Evolutionary conservation across 352 stramenopile genomes (phyloP), one percentile per base, ranked within the genome.

Genomic region (Phytophthora pseudosyringae): DNA sequence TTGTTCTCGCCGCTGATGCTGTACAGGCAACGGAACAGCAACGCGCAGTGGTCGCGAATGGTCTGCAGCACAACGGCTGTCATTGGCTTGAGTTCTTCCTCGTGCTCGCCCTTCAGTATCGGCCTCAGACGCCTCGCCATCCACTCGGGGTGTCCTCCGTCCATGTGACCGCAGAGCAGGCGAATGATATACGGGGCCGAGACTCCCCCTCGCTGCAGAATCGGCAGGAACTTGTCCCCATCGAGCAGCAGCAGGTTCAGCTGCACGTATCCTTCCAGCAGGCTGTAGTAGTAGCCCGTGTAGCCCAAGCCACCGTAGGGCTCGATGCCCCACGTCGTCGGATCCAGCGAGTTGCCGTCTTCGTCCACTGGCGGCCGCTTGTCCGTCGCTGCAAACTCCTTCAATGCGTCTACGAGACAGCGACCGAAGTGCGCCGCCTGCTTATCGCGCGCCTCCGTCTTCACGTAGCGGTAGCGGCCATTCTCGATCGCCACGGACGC

Each of bases 181-280:
- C 15, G 2, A 21, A 72, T 41, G 18, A 48, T 56, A 43, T 68
- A 51, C 45, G 50, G 53, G 16, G 39, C 26, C 8, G 12, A 40
- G 15, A 49, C 40, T 4, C 4, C 2, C 39, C 58, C 51, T 45
- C 40, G 45, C 50, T 72, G 64, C 11, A 77, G n/a, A 43, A 76
- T 60, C 0, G 53, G 44, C 33, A 67, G 41, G 18, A 71, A 72
- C 38, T 50, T 58, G 32, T 71, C 45, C 16, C 56, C 38, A 28
- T 78, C 68, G 43, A 59, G 50, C 29, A 80, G 65, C 28, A 75
- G 36, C 39, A 80, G 40, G 25, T 80, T 80, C 39, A 80, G 53
- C 18, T 67, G 35, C 28, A 78, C 56, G 54, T 80, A 80, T 8
- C 68, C 63, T 16, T 47, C 15, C 15, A 74, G 12, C n/a, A 70